Evolutionary conservation across 768 basidiomycete genomes (phyloP), one percentile per base, ranked within the genome.

Genomic region (Leccinum sublutescens): DNA sequence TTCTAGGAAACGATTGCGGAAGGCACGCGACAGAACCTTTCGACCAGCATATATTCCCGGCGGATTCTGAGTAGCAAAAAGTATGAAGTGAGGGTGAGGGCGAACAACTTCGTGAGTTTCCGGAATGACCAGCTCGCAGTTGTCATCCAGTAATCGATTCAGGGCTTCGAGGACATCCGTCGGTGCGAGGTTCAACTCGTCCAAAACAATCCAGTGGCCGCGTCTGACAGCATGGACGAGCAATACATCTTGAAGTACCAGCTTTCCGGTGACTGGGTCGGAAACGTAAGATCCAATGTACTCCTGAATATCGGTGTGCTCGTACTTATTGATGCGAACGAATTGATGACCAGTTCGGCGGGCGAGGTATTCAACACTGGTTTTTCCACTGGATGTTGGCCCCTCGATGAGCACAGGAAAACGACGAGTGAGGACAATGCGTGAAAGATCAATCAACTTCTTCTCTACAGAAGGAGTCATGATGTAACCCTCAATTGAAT

Each of bases 241-340:
- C 1, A 98, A 77, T 8, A 97, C 97, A 70, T 99, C 97, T 65
- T 89, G 89, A 76, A 97, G 98, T 10, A 93, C 86, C 15, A 98
- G 82, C 73, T 93, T 95, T 21, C 97, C 97, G 0, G 94, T 93
- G 14, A 82, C 70, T 8, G 94, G 86, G 71, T 98, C 95, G 2
- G 97, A 95, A 21, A 95, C 86, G 69, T 99, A 99, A 0, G 94
- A 94, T 3, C 97, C 97, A 50, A 98, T 81, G 69, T 99, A 99
- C 72, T 99, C 97, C 69, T 99, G 97, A 52, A 99, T 97, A 69
- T 99, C 97, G 5, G 97, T 99, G 69, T 98, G 97, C 63, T 99
- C 97, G 76, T 99, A 97, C 68, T 99, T 99, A 77, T 99, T 98
- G 80, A 99, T 97, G 40, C 97, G 91, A 31, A 99, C 86, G 73